Evolutionary conservation across 257 asterid genomes (phyloP).

Genomic region (Datura wrightii): DNA sequence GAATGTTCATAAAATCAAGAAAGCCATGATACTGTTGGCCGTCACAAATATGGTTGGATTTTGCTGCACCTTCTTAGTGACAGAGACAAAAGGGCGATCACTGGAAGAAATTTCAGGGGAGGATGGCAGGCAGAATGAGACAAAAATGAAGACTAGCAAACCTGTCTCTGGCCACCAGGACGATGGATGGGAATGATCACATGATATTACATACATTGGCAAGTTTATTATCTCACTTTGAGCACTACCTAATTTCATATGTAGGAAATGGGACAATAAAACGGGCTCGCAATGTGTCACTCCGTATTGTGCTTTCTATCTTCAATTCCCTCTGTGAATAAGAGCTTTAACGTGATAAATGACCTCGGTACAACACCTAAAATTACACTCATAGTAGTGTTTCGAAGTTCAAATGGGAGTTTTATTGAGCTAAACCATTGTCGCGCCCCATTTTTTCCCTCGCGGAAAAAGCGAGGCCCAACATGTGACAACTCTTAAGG

Average conservation of each 20-base stretch:
- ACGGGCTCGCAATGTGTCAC: background rate
- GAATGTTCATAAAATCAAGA: slow-evolving; percentile 28
- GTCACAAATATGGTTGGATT: slow-evolving; percentile 53
- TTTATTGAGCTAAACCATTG: background rate
- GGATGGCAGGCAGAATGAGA: slow-evolving; percentile 33
- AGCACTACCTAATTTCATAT: background rate
- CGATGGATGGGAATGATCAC: slow-evolving; percentile 21
- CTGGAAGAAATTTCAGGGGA: slow-evolving; percentile 56
- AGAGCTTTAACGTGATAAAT: background rate
- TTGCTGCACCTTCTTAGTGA: slow-evolving; percentile 55
- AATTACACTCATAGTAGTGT: background rate
- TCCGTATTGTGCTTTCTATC: background rate
- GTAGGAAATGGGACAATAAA: background rate
- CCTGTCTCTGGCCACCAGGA: background rate
- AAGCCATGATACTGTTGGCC: slow-evolving; percentile 37
- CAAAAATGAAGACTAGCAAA: slow-evolving; percentile 21
- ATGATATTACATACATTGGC: background rate
- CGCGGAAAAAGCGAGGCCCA: too few relatives aligned
- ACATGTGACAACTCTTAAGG: too few relatives aligned
- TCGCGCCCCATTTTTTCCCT: too few relatives aligned
- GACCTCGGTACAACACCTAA: background rate
- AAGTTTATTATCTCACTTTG: background rate
- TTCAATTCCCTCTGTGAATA: background rate
- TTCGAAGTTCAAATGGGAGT: background rate
- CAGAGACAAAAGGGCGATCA: slow-evolving; percentile 54